Conservation (phyloP, 148 eudicot species). For the Spergularia bocconei region DNA sequence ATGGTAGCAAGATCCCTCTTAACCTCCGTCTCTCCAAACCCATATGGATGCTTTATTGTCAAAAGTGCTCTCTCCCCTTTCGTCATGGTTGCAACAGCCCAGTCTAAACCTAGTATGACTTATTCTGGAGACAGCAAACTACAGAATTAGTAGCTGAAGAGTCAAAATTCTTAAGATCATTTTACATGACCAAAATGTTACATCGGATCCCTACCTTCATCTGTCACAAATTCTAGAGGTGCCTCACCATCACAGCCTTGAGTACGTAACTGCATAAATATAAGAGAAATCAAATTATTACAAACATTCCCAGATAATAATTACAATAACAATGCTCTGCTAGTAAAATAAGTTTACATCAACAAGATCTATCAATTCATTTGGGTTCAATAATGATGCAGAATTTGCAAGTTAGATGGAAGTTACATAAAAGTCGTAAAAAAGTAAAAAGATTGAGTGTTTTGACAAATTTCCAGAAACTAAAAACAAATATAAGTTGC, state of each 20-base stretch:
- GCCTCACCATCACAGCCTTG: slow-evolving; percentile 52
- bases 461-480: too few species aligned
- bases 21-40: slow-evolving; percentile 48
- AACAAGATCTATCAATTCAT: too few species aligned
- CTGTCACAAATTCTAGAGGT: slow-evolving; percentile 54
- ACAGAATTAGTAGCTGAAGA: slow-evolving; percentile 4
- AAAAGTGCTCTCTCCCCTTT: slow-evolving; percentile 52
- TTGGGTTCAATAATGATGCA: too few species aligned
- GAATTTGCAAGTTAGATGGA: too few species aligned
- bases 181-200: background rate
- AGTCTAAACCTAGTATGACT: slow-evolving; percentile 61
- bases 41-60: slow-evolving; percentile 53
- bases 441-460: too few species aligned
- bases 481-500: too few species aligned
- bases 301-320: background rate
- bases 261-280: slow-evolving; percentile 48
- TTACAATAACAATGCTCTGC: background rate
- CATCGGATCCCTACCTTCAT: slow-evolving; percentile 51
- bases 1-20: slow-evolving; percentile 43
- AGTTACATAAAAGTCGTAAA: too few species aligned
- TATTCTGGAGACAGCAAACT: slow-evolving; percentile 40
- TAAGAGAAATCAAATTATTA: background rate
- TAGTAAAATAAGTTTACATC: background rate
- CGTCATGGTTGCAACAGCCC: slow-evolving; percentile 59
- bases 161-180: background rate